phyloP scores from a whole-genome alignment of 148 eudicot species.

The Rhododendron mucronatum region DNA sequence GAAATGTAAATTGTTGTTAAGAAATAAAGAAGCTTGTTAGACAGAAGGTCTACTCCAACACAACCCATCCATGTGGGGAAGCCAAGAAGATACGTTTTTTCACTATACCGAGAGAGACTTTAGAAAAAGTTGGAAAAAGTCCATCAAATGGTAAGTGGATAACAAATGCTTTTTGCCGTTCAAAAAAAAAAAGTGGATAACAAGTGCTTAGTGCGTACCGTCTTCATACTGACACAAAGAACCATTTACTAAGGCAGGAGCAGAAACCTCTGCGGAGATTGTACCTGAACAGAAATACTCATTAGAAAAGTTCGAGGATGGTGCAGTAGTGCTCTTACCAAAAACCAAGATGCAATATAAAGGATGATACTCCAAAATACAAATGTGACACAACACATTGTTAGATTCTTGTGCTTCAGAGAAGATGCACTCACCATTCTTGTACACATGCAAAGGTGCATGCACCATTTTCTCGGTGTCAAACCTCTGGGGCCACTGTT shows the following conservation, averaged over 20 bases:
- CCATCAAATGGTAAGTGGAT: no score
- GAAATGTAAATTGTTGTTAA: background rate
- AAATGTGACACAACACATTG: background rate
- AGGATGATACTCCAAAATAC: background rate
- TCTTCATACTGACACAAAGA: background rate
- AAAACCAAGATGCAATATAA: background rate
- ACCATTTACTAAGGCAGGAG: background rate
- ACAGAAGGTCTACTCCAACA: background rate
- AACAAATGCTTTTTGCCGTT: no score
- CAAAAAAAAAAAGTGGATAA: background rate
- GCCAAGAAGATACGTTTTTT: no score
- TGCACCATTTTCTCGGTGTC: slow-evolving; percentile 15
- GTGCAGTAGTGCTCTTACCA: background rate
- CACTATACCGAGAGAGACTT: no score
- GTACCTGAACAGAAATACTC: background rate
- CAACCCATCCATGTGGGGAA: no score
- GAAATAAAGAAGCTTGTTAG: background rate
- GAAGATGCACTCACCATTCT: slow-evolving; percentile 11
- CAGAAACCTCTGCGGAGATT: background rate
- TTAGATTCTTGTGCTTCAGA: background rate
- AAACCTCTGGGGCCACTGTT: slow-evolving; percentile 9
- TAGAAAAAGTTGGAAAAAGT: no score
- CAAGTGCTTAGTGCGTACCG: background rate
- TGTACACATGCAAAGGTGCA: slow-evolving; percentile 8
- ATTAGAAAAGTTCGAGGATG: background rate